Conservation (phyloP, 495 filamentous ascomycete species). For the Neurospora sp. region DNA sequence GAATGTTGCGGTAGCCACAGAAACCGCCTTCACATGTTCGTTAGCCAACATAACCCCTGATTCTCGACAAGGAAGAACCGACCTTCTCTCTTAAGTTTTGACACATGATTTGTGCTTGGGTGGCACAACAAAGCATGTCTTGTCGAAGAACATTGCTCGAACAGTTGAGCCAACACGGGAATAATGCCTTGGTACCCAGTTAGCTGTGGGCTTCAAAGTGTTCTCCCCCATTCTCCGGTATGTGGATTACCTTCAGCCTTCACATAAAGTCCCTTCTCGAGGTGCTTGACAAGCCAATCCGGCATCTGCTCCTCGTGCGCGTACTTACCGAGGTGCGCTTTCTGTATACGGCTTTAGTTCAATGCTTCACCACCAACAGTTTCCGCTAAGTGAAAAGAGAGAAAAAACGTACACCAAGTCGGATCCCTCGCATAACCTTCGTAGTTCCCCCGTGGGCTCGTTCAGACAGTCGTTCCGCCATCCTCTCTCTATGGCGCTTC, state of each 20-base stretch:
- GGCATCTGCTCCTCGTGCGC: constrained; percentile 88
- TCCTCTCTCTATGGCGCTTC: constrained; percentile 1
- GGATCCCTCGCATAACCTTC: constrained; percentile 12
- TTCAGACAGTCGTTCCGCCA: background rate
- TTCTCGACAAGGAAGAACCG: background rate
- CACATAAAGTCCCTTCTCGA: constrained; percentile 53
- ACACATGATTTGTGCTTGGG: constrained; percentile 64
- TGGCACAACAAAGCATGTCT: constrained; percentile 72
- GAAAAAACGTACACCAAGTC: constrained; percentile 16
- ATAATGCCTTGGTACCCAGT: constrained; percentile 48
- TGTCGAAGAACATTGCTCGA: constrained; percentile 53
- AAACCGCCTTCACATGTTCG: constrained; percentile 52
- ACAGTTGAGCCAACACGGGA: constrained; percentile 59
- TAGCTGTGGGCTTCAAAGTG: constrained; percentile 26
- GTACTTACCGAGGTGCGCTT: constrained; percentile 71
- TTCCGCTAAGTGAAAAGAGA: background rate
- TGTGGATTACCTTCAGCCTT: constrained; percentile 44
- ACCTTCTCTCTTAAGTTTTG: constrained; percentile 63
- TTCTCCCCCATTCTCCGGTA: constrained; percentile 18
- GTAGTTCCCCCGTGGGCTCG: background rate
- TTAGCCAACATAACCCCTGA: background rate
- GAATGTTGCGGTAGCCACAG: constrained; percentile 96
- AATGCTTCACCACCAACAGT: background rate
- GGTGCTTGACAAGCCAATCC: constrained; percentile 55
- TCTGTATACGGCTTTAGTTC: constrained; percentile 6